phyloP scores from a whole-genome alignment of 2,329 filamentous ascomycete genomes.

The Calonectria leucothoes region DNA sequence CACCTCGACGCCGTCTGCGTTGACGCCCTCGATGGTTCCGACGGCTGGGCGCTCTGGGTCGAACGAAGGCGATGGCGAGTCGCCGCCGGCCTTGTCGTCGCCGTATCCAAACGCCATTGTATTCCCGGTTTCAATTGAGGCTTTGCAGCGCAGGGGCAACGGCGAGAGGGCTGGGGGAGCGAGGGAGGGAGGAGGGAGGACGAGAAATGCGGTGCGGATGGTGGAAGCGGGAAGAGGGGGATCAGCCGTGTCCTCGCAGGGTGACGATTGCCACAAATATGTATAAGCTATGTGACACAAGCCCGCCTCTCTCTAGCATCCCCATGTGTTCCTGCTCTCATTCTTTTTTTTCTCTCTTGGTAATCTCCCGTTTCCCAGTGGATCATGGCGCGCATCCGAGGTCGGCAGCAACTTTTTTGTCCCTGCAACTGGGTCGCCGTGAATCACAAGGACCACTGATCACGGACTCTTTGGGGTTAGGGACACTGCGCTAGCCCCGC shows the following conservation, averaged over 20 bases:
- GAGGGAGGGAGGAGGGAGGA: not conserved
- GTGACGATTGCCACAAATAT: constrained; percentile 2
- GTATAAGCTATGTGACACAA: constrained; percentile 18
- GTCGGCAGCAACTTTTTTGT: constrained; percentile 13
- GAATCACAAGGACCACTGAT: constrained; percentile 18
- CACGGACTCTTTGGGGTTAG: constrained; percentile 16
- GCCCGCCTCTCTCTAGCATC: not conserved
- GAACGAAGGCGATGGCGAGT: constrained; percentile 34
- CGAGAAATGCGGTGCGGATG: not conserved
- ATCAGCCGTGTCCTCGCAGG: not conserved
- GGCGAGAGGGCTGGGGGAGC: not conserved
- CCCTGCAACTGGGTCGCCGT: constrained; percentile 1
- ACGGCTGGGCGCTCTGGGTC: constrained; percentile 34
- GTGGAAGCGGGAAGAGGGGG: not conserved
- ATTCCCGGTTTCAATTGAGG: constrained; percentile 6
- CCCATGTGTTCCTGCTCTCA: not conserved
- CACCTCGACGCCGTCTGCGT: constrained; percentile 34
- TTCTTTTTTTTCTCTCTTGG: not conserved
- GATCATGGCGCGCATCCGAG: constrained; percentile 20
- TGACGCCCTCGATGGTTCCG: constrained; percentile 18
- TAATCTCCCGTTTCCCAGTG: constrained; percentile 20
- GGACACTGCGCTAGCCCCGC: constrained; percentile 16
- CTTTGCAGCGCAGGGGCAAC: not conserved
- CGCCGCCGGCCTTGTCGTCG: constrained; percentile 33
- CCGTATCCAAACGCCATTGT: constrained; percentile 29